phyloP scores from a whole-genome alignment of 2,329 filamentous ascomycete species.

The Leptodontidium sp. region DNA sequence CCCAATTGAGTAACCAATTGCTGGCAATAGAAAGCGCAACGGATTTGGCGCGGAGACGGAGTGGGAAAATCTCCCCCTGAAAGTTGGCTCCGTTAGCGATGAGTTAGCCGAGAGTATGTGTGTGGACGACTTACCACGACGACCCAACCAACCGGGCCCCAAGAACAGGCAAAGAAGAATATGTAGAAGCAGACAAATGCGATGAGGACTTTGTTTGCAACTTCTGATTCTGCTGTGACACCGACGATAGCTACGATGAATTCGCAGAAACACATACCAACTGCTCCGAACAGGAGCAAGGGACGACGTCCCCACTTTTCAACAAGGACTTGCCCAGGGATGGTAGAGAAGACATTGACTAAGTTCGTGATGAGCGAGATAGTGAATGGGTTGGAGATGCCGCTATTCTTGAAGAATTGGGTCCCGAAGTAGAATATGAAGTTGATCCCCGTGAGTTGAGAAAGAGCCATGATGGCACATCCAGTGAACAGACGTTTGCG shows the following conservation, averaged over 20 bases:
- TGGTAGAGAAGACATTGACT: constrained; percentile 71
- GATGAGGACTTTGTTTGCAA: constrained; percentile 61
- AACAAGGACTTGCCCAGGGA: constrained; percentile 68
- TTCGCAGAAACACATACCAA: constrained; percentile 68
- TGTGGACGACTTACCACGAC: constrained; percentile 58
- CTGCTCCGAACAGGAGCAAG: constrained; percentile 68
- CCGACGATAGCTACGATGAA: constrained; percentile 67
- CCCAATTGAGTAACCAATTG: constrained; percentile 78
- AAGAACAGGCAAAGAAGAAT: constrained; percentile 77
- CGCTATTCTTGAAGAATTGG: constrained; percentile 65
- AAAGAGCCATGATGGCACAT: constrained; percentile 71
- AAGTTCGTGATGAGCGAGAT: constrained; percentile 69
- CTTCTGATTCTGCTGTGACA: constrained; percentile 55
- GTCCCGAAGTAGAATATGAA: constrained; percentile 71
- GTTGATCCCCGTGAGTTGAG: constrained; percentile 62
- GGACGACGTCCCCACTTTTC: constrained; percentile 75
- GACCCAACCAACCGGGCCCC: constrained; percentile 66
- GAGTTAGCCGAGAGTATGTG: background rate
- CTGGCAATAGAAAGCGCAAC: constrained; percentile 74
- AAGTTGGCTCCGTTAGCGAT: background rate
- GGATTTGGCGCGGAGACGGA: constrained; percentile 69
- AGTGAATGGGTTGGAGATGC: constrained; percentile 61
- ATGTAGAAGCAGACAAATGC: constrained; percentile 75
- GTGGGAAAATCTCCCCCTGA: constrained; percentile 68
- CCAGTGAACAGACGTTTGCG: constrained; percentile 71